Evolutionary conservation across 495 filamentous ascomycete species (phyloP).

Genomic region (Diplogelasinospora grovesii): DNA sequence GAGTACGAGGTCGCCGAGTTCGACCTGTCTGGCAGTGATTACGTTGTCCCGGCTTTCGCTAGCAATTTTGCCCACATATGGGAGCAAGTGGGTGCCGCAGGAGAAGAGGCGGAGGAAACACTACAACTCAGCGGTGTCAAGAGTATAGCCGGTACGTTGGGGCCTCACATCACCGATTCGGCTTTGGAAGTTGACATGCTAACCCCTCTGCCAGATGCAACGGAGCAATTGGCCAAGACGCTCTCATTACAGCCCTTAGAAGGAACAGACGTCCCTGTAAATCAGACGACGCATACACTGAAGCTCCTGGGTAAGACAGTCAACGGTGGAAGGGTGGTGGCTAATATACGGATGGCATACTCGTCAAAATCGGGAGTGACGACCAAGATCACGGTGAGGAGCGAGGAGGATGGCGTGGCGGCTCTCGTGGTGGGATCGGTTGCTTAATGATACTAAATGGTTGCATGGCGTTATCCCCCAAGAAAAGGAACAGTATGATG

Average conservation of each 20-base stretch:
- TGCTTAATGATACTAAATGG: constrained; percentile 48
- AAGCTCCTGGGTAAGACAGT: constrained; percentile 96
- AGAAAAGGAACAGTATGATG: too few species aligned
- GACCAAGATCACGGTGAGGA: constrained; percentile 83
- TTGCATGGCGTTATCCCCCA: constrained; percentile 22
- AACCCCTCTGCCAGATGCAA: constrained; percentile 66
- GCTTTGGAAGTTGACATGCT: constrained; percentile 22
- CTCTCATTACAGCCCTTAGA: constrained; percentile 91
- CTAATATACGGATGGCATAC: constrained; percentile 86
- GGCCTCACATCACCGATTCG: background rate
- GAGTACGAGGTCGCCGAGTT: constrained; percentile 97
- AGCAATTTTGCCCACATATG: constrained; percentile 95
- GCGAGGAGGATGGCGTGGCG: constrained; percentile 89
- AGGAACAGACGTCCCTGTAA: constrained; percentile 83
- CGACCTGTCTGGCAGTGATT: constrained; percentile 86
- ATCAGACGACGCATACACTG: constrained; percentile 82
- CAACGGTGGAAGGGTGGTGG: constrained; percentile 80
- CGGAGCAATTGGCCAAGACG: constrained; percentile 77
- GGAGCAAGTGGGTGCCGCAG: constrained; percentile 83
- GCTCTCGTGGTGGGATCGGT: constrained; percentile 77
- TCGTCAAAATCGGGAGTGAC: constrained; percentile 88
- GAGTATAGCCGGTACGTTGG: constrained; percentile 77
- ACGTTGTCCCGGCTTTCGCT: constrained; percentile 86
- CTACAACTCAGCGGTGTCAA: constrained; percentile 83
- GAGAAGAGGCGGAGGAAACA: constrained; percentile 87